phyloP scores from a whole-genome alignment of 768 basidiomycete genomes.

The Naematelia encephala region DNA sequence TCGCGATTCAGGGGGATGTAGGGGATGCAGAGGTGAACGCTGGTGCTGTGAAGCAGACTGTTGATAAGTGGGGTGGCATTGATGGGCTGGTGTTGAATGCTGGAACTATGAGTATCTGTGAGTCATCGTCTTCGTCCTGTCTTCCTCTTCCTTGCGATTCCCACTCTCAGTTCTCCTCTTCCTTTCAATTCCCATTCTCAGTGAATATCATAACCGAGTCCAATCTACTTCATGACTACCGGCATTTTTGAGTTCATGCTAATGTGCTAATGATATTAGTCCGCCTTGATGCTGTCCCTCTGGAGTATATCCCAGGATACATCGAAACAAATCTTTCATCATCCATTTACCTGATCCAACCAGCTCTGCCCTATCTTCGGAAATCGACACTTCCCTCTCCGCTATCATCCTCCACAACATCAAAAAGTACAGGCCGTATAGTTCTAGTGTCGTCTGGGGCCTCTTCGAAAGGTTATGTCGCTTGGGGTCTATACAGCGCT shows the following conservation, averaged over 20 bases:
- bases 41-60: conserved; percentile 58
- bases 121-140: background rate
- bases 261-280: no score
- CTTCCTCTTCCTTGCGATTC: background rate
- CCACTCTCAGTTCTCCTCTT: no score
- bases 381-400: conserved; percentile 49
- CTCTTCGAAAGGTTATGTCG: conserved; percentile 62
- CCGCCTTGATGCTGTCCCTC: conserved; percentile 15
- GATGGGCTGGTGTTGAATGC: conserved; percentile 83
- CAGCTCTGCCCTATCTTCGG: conserved; percentile 67
- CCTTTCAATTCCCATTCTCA: background rate
- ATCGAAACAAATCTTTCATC: conserved; percentile 91
- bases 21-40: conserved; percentile 38
- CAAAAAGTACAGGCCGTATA: conserved; percentile 53
- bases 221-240: no score
- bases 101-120: conserved; percentile 61
- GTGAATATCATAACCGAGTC: conserved; percentile 60
- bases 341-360: conserved; percentile 65
- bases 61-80: conserved; percentile 61
- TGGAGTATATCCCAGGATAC: conserved; percentile 23
- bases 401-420: background rate
- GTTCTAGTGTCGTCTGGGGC: conserved; percentile 85
- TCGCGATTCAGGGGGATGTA: conserved; percentile 60
- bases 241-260: no score
- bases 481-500: conserved; percentile 70